phyloP scores from a whole-genome alignment of 805 yeast species.

The Lachancea quebecensis region DNA sequence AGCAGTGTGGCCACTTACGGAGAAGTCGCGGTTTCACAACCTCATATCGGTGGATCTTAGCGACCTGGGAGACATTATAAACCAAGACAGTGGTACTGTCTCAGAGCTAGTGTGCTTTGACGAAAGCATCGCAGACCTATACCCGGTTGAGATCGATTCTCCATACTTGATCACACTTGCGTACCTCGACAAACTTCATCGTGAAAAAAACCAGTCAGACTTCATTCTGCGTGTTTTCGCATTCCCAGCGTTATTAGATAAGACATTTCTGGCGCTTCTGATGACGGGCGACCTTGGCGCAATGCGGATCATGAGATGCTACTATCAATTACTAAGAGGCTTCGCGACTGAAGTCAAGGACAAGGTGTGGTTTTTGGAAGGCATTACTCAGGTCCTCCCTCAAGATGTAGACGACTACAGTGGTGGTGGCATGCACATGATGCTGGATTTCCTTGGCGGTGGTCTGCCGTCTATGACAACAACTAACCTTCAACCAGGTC shows the following conservation, averaged over 20 bases:
- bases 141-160: constrained; percentile 75
- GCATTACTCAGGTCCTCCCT: constrained; percentile 81
- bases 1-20: constrained; percentile 90
- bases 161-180: constrained; percentile 87
- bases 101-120: constrained; percentile 77
- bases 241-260: constrained; percentile 87
- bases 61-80: constrained; percentile 66
- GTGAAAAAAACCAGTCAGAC: constrained; percentile 77
- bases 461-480: constrained; percentile 44
- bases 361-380: constrained; percentile 89
- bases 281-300: constrained; percentile 84
- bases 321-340: constrained; percentile 71
- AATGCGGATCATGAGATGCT: constrained; percentile 84
- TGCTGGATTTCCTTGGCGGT: constrained; percentile 81
- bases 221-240: constrained; percentile 84
- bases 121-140: constrained; percentile 73
- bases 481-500: constrained; percentile 26
- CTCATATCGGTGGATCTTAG: constrained; percentile 82
- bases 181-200: constrained; percentile 73
- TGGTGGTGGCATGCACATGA: constrained; percentile 89
- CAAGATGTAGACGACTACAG: constrained; percentile 87
- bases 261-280: constrained; percentile 64
- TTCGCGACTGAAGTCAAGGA: constrained; percentile 85
- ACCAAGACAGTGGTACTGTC: constrained; percentile 33
- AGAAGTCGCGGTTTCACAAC: constrained; percentile 56